Percentiles rank a stretch among this genome's conserved stretches.
phyloP scores from a whole-genome alignment of 331 rosid species.

The Phaseolus coccineus region DNA sequence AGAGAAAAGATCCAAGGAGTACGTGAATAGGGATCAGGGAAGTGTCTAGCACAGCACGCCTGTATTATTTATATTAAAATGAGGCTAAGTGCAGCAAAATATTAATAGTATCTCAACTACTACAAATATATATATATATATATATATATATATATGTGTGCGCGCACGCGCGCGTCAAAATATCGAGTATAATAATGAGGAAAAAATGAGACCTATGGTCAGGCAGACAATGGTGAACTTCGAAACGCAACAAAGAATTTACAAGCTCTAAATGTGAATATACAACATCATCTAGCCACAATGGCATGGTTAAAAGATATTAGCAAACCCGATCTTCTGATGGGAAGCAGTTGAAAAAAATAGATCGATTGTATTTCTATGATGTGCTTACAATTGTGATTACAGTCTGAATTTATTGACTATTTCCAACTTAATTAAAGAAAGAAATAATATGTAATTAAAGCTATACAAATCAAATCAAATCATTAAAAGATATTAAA shows the following conservation, averaged over 20 bases:
- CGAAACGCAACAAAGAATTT: conserved; percentile 29
- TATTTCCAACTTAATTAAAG: too few species aligned
- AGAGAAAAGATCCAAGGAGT: conserved; percentile 33
- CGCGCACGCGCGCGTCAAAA: too few species aligned
- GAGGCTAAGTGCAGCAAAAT: conserved; percentile 30
- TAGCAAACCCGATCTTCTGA: conserved; percentile 44
- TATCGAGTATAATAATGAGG: conserved; percentile 3
- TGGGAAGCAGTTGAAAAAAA: conserved; percentile 20
- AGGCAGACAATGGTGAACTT: conserved; percentile 26
- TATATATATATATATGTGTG: too few species aligned
- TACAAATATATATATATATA: background rate
- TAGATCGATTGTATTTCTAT: too few species aligned
- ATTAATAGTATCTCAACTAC: conserved; percentile 7
- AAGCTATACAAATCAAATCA: too few species aligned
- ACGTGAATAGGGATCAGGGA: background rate
- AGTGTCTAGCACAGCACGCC: background rate
- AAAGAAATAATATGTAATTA: too few species aligned
- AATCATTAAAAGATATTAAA: too few species aligned
- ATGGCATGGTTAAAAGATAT: conserved; percentile 11
- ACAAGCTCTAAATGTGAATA: conserved; percentile 42
- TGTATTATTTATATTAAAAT: conserved; percentile 14
- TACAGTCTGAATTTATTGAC: too few species aligned
- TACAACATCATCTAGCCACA: conserved; percentile 42
- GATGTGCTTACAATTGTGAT: too few species aligned
- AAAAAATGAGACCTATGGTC: background rate